phyloP scores from a whole-genome alignment of 2,329 filamentous ascomycete species.

The Paecilomyces formosus region DNA sequence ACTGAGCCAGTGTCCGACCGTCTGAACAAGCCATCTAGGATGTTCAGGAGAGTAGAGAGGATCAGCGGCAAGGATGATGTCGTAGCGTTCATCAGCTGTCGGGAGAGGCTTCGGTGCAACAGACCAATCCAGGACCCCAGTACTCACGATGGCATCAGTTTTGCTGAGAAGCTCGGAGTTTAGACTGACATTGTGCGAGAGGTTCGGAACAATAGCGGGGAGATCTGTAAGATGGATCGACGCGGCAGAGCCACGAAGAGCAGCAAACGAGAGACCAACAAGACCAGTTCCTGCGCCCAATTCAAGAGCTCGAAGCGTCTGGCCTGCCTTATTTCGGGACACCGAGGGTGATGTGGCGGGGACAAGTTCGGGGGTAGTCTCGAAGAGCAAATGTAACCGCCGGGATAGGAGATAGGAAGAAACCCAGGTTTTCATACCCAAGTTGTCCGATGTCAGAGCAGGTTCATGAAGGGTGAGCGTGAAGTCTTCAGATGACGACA shows the following conservation, averaged over 20 bases:
- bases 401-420: conserved; percentile 80
- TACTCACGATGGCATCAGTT: conserved; percentile 51
- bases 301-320: conserved; percentile 53
- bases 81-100: conserved; percentile 29
- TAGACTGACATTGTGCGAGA: conserved; percentile 61
- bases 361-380: conserved; percentile 23
- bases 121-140: conserved; percentile 67
- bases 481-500: conserved; percentile 39
- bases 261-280: conserved; percentile 78
- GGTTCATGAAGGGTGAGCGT: conserved; percentile 75
- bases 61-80: conserved; percentile 78
- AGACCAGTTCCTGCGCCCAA: conserved; percentile 86
- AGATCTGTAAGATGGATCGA: conserved; percentile 74
- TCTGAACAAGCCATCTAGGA: conserved; percentile 62
- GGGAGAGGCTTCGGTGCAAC: conserved; percentile 20
- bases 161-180: conserved; percentile 54
- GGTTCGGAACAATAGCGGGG: conserved; percentile 73
- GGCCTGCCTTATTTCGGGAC: conserved; percentile 7
- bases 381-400: conserved; percentile 48
- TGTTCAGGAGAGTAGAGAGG: conserved; percentile 81
- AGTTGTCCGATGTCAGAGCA: conserved; percentile 74
- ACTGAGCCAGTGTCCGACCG: conserved; percentile 62
- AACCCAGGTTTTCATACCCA: conserved; percentile 94
- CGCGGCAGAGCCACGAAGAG: conserved; percentile 49
- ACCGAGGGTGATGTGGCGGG: conserved; percentile 14